Conservation (phyloP, 257 asterid species). For the Solanum bulbocastanum region DNA sequence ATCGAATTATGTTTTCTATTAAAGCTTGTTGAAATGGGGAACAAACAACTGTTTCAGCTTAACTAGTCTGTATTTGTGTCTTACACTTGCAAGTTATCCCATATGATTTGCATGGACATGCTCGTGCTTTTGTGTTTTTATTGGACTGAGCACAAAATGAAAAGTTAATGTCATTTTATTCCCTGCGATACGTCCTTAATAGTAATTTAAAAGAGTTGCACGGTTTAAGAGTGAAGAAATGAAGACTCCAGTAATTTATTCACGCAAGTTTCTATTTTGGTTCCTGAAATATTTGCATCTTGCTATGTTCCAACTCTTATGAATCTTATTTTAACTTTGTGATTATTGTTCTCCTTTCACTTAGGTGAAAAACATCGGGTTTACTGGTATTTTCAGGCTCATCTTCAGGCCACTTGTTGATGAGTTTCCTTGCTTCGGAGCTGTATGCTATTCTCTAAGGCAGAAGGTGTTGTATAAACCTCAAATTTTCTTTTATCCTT, state of each 20-base stretch:
- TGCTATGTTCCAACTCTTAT: neutral
- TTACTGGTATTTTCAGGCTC: slow-evolving; percentile 85
- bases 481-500: neutral
- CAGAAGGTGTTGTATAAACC: slow-evolving; percentile 40
- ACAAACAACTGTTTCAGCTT: neutral
- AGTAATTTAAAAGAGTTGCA: neutral
- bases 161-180: neutral
- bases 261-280: neutral
- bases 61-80: neutral
- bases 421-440: slow-evolving; percentile 94
- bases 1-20: neutral
- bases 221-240: neutral
- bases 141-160: neutral
- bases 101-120: neutral
- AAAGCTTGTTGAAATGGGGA: neutral
- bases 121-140: neutral
- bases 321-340: neutral
- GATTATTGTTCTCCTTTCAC: neutral
- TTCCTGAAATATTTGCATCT: neutral
- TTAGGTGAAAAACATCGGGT: slow-evolving; percentile 81
- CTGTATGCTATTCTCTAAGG: slow-evolving; percentile 74
- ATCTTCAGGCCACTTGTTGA: slow-evolving; percentile 82
- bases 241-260: neutral
- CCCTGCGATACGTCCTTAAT: neutral
- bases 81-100: neutral